phyloP scores from a whole-genome alignment of 2,329 filamentous ascomycete genomes.

The Didymella pomorum region DNA sequence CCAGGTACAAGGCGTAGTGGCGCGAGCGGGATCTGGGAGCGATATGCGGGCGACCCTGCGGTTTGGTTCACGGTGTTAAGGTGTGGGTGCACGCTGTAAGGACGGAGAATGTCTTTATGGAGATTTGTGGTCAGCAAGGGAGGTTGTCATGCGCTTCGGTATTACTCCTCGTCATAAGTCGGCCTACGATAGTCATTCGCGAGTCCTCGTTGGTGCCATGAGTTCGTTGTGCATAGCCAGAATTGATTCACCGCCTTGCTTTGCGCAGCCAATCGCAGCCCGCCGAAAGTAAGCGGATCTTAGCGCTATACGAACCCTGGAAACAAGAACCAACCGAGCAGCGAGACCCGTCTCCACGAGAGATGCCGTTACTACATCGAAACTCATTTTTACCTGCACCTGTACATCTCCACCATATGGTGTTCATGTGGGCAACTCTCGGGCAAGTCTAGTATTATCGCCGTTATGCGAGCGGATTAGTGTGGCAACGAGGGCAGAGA shows the following conservation, averaged over 20 bases:
- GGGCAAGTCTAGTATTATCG: neutral
- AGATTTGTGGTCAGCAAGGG: conserved; percentile 25
- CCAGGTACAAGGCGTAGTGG: conserved; percentile 25
- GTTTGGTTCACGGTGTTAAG: conserved; percentile 27
- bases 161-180: conserved; percentile 30
- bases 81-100: conserved; percentile 27
- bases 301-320: conserved; percentile 22
- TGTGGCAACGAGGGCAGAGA: conserved; percentile 22
- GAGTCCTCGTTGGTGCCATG: conserved; percentile 27
- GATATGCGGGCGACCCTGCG: conserved; percentile 31
- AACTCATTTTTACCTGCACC: neutral
- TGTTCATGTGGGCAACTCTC: neutral
- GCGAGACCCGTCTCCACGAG: conserved; percentile 11
- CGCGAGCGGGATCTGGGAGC: conserved; percentile 38
- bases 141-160: conserved; percentile 27
- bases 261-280: conserved; percentile 29
- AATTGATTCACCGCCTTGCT: conserved; percentile 21
- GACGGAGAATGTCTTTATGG: conserved; percentile 30
- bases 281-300: conserved; percentile 35
- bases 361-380: conserved; percentile 3
- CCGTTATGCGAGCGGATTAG: conserved; percentile 2
- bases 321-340: conserved; percentile 13
- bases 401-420: neutral
- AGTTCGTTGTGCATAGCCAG: conserved; percentile 14
- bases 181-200: conserved; percentile 26